Base-by-base conservation (phyloP, 164 flowering plant genomes). In the Protea cynaroides region DNA sequence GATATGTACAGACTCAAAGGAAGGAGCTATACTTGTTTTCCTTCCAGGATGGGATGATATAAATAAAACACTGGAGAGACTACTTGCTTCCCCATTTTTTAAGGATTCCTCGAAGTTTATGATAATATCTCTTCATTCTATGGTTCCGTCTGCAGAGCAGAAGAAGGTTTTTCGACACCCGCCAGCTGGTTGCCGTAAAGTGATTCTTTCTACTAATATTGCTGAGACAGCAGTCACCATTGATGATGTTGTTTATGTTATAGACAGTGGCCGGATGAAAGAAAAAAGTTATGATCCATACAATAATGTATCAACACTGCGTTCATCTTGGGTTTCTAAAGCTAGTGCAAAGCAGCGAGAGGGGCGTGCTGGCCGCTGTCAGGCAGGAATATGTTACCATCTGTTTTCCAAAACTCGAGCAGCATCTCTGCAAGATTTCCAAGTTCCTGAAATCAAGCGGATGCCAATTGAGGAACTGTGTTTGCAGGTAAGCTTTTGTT, bases 11-110 rank as follows among this genome's bases (percentile, higher is more conserved):
- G 97, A 88, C 72, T 88, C 97, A n/a, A 64, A 74, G 50, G 90
- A 88, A 68, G 99, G 99, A 55, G 99, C 97, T 12, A 73, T 95
- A 53, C 95, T 92, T 67, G 84, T 95, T 69, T 95, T 95, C 64
- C 86, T 95, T 68, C 96, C 99, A 18, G 98, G 99, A 21, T 95
- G 98, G 98, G 97, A 90, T 68, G 99, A 86, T 66, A 95, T 95
- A 69, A 88, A 83, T 66, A 86, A 68, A 73, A 82, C 80, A 10
- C 73, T 86, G 37, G 87, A 81, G 58, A 79, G 59, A 63, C 75
- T 95, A 47, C 70, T 69, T 25, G 71, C 79, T n/a, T 75, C 82
- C 29, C 80, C 86, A 0, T 80, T 75, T 64, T 92, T 92, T 64
- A 78, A 68, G 59, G 85, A 86, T 73, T 14, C 79, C 55, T 80